Evolutionary conservation across 1,284 basidiomycete species (phyloP).

Genomic region (Earliella scabrosa): DNA sequence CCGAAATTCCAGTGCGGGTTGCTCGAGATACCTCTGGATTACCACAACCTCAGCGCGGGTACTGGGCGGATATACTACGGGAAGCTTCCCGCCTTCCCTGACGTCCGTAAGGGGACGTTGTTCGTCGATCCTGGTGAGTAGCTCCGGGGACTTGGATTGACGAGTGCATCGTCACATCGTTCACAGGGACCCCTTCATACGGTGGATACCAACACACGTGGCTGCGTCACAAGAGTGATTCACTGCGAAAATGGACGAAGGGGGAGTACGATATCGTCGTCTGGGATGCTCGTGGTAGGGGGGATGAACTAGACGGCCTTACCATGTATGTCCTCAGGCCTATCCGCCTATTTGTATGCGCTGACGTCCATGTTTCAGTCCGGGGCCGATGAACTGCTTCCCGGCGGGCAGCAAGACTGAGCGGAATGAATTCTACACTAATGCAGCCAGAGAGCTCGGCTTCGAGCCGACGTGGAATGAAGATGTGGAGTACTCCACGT

Average conservation of each 20-base stretch:
- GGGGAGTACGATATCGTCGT: slow-evolving; percentile 12
- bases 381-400: slow-evolving; percentile 3
- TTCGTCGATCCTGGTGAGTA: slow-evolving; percentile 12
- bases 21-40: slow-evolving; percentile 20
- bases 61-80: slow-evolving; percentile 8
- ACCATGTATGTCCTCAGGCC: not conserved
- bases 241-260: not conserved
- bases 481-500: not conserved
- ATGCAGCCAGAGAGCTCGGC: not conserved
- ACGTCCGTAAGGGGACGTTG: slow-evolving; percentile 11
- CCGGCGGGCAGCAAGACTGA: not conserved
- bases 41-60: slow-evolving; percentile 1
- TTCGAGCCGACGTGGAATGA: not conserved
- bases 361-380: too few species aligned
- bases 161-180: too few species aligned
- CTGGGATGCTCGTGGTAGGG: slow-evolving; percentile 12
- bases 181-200: too few species aligned
- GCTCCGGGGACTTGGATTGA: too few species aligned
- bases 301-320: not conserved
- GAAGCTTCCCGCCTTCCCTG: slow-evolving; percentile 1
- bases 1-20: slow-evolving; percentile 25
- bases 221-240: too few species aligned
- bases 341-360: too few species aligned
- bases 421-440: not conserved
- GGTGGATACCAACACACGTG: too few species aligned